Conservation (phyloP, 164 flowering plant species). For the Chimonanthus salicifolius region DNA sequence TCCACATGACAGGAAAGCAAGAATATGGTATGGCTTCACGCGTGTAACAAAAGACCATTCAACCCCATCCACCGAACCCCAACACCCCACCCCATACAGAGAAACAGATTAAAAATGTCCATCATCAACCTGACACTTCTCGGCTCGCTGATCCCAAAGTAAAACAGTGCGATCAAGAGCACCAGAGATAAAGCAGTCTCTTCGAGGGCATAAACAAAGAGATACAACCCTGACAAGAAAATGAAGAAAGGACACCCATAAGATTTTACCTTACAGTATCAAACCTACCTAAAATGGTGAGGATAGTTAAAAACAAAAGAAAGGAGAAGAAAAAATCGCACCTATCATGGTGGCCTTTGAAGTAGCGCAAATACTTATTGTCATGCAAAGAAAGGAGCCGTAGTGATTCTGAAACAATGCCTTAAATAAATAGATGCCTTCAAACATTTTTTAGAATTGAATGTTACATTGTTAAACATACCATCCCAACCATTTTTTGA, state of each 20-base stretch:
- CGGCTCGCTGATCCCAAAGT: slow-evolving; percentile 97
- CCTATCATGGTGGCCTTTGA: slow-evolving; percentile 99
- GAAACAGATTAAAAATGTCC: not conserved
- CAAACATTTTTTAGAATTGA: slow-evolving; percentile 1
- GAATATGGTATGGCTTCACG: too few relatives aligned
- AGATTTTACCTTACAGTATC: not conserved
- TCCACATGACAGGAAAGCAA: too few relatives aligned
- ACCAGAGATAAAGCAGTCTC: slow-evolving; percentile 88
- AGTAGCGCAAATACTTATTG: slow-evolving; percentile 94
- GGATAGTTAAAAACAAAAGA: too few relatives aligned
- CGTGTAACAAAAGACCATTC: too few relatives aligned
- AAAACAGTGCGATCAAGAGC: slow-evolving; percentile 95
- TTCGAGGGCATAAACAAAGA: slow-evolving; percentile 80
- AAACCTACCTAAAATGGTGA: not conserved
- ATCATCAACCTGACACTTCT: slow-evolving; percentile 80
- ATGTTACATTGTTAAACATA: slow-evolving; percentile 24
- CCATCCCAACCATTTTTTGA: slow-evolving; percentile 99
- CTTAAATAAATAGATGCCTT: slow-evolving; percentile 7
- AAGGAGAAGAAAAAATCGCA: slow-evolving; percentile 4
- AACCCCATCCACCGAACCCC: too few relatives aligned
- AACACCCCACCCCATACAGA: not conserved
- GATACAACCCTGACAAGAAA: slow-evolving; percentile 71
- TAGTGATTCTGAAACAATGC: slow-evolving; percentile 65
- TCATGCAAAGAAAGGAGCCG: slow-evolving; percentile 95
- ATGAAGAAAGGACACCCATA: not conserved